These are phyloP conservation scores for Colletotrichum australisinense DNA, from an alignment of 2,329 filamentous ascomycete species.

Conservation along the genomic window DNA sequence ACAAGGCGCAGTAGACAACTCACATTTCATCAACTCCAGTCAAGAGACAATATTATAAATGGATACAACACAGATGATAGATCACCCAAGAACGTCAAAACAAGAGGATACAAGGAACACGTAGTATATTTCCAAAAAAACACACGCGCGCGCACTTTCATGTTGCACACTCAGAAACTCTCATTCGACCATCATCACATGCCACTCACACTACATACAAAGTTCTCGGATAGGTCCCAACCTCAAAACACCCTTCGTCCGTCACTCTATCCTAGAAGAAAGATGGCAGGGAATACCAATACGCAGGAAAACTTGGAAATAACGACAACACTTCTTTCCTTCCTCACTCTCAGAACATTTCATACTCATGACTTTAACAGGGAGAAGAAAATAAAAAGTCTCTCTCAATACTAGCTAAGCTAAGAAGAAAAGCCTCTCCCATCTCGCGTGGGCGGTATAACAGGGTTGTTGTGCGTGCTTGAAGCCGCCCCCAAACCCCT, in stretches of 20 bases:
- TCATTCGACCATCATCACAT: neutral
- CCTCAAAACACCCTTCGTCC: neutral
- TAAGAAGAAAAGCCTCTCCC: neutral
- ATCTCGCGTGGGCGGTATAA: constrained; percentile 1
- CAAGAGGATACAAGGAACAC: neutral
- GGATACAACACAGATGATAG: no score
- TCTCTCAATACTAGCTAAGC: neutral
- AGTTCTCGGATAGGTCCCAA: neutral
- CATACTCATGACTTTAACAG: neutral
- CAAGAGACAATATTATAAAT: no score
- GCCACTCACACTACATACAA: neutral
- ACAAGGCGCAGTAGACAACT: no score
- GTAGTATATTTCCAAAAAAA: neutral
- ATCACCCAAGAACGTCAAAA: neutral
- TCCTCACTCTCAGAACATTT: neutral
- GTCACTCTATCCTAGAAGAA: neutral
- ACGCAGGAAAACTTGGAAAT: neutral
- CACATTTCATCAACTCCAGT: no score
- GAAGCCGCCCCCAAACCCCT: neutral
- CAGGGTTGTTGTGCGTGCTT: neutral
- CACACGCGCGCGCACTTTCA: neutral
- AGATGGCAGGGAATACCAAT: neutral
- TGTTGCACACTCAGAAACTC: neutral
- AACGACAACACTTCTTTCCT: neutral
- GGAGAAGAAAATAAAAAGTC: neutral